A percentile compares a stretch with the other conserved stretches of the same genome.
phyloP scores from a whole-genome alignment of 2,329 filamentous ascomycete genomes.

The Penicillium sumatraense region DNA sequence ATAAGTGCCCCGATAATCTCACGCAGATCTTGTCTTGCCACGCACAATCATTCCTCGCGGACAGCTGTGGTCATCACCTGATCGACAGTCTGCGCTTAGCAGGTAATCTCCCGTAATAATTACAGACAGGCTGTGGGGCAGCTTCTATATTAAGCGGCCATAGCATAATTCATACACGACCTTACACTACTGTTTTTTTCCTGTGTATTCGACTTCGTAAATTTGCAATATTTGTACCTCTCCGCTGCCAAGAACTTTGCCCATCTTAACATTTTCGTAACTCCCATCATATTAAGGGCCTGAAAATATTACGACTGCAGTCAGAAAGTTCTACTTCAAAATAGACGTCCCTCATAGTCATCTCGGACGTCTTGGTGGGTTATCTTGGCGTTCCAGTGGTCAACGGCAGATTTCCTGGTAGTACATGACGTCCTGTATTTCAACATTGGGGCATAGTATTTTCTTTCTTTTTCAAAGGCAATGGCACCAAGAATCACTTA shows the following conservation, averaged over 20 bases:
- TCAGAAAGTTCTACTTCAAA: background rate
- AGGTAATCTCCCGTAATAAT: background rate
- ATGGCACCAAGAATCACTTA: background rate
- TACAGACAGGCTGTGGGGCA: background rate
- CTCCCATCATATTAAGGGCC: background rate
- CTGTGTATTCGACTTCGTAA: background rate
- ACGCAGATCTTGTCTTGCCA: background rate
- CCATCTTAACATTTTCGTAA: background rate
- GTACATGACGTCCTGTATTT: background rate
- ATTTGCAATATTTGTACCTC: background rate
- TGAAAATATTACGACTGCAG: background rate
- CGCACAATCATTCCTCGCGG: background rate
- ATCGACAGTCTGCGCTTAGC: background rate
- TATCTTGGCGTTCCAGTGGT: background rate
- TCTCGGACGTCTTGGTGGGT: background rate
- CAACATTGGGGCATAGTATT: background rate
- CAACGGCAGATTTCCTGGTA: background rate
- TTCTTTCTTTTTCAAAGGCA: background rate
- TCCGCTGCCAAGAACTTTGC: background rate
- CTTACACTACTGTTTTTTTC: background rate
- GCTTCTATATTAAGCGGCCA: background rate
- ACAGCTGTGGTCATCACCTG: background rate
- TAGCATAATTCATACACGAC: background rate
- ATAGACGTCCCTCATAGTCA: background rate
- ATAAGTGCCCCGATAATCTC: background rate